Conservation (phyloP, 306 rosid species). For the Quillaja saponaria region DNA sequence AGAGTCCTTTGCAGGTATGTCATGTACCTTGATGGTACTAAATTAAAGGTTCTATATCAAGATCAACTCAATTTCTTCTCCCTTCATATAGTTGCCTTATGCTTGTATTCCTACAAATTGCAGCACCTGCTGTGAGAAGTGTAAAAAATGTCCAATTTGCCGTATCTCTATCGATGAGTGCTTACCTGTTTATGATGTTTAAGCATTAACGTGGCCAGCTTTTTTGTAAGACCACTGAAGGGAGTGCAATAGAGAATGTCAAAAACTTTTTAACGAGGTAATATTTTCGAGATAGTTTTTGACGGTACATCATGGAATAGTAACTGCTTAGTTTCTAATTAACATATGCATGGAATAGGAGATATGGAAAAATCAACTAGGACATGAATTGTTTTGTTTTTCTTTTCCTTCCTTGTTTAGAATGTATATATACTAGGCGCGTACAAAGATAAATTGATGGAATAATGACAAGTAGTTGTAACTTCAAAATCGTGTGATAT, state of each 20-base stretch:
- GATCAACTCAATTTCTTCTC: background rate
- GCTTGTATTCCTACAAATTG: conserved; percentile 34
- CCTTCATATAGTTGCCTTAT: conserved; percentile 18
- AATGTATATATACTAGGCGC: conserved; percentile 46
- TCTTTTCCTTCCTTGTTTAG: conserved; percentile 15
- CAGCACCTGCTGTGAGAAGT: conserved; percentile 84
- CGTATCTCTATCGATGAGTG: conserved; percentile 66
- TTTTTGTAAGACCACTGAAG: conserved; percentile 37
- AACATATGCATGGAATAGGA: conserved; percentile 28
- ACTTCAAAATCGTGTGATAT: no score
- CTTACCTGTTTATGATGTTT: conserved; percentile 86
- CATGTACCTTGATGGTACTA: conserved; percentile 5
- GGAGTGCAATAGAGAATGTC: conserved; percentile 33
- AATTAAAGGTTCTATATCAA: conserved; percentile 6
- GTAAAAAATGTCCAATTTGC: conserved; percentile 91
- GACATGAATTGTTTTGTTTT: conserved; percentile 28
- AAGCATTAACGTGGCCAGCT: conserved; percentile 39
- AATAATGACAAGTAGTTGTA: conserved; percentile 26
- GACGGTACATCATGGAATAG: conserved; percentile 12
- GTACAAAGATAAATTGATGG: conserved; percentile 20
- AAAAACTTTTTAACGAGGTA: conserved; percentile 26
- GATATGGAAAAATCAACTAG: conserved; percentile 27
- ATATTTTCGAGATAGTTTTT: conserved; percentile 37
- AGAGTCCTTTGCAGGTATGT: conserved; percentile 87
- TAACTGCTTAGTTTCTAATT: conserved; percentile 33